Evolutionary conservation across 73 alveolate genomes (phyloP).

Genomic region (Paramecium bursaria): DNA sequence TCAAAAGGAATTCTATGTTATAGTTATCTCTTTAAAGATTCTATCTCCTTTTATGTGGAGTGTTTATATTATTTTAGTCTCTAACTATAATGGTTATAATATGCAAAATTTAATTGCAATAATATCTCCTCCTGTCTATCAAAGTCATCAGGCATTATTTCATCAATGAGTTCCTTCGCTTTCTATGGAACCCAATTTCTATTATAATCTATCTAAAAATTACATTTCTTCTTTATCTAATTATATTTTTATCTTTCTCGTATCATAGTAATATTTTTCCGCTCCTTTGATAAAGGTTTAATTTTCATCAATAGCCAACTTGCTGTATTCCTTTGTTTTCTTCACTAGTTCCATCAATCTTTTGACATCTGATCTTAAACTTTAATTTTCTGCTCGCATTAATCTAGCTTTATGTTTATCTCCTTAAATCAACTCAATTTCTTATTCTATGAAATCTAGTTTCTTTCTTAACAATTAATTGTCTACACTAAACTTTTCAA

Average conservation of each 20-base stretch:
- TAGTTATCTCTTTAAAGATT: slow-evolving; percentile 17
- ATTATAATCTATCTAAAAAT: background rate
- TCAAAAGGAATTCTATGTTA: slow-evolving; percentile 12
- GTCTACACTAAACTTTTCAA: slow-evolving; percentile 22
- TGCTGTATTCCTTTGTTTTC: slow-evolving; percentile 41
- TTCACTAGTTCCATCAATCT: slow-evolving; percentile 30
- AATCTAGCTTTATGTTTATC: slow-evolving; percentile 19
- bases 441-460: slow-evolving; percentile 3
- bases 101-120: background rate
- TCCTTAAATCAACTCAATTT: background rate
- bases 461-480: slow-evolving; percentile 15
- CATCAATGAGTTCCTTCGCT: background rate
- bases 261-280: background rate
- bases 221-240: slow-evolving; percentile 14
- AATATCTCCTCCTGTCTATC: slow-evolving; percentile 32
- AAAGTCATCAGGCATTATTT: slow-evolving; percentile 2
- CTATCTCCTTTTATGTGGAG: background rate
- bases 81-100: background rate
- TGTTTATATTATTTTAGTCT: slow-evolving; percentile 3
- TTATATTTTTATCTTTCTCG: background rate
- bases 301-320: slow-evolving; percentile 45
- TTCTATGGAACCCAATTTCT: slow-evolving; percentile 44
- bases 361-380: slow-evolving; percentile 30
- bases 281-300: slow-evolving; percentile 33
- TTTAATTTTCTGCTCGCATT: slow-evolving; percentile 28